Percentiles rank a stretch among this genome's conserved stretches.
phyloP scores from a whole-genome alignment of 768 basidiomycete genomes.

The Boletus rufocinnamomeus region DNA sequence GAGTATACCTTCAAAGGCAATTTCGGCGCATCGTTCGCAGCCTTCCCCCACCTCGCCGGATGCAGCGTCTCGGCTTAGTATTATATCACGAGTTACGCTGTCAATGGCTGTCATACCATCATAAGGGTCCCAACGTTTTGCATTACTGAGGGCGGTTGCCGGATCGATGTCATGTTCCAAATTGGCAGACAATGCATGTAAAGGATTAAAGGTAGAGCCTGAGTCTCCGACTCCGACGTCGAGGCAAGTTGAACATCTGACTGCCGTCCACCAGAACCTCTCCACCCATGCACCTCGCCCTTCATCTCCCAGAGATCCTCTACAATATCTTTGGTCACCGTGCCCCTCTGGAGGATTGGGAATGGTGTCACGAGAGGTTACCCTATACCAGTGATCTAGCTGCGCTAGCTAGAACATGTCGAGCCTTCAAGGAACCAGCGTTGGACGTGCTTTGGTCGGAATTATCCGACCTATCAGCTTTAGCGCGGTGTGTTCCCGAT shows the following conservation, averaged over 20 bases:
- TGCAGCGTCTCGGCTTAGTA: too few relatives aligned
- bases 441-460: conserved; percentile 15
- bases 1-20: too few relatives aligned
- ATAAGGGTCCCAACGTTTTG: too few relatives aligned
- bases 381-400: background rate
- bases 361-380: background rate
- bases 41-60: too few relatives aligned
- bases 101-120: too few relatives aligned
- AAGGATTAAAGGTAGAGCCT: background rate
- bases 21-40: too few relatives aligned
- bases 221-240: background rate
- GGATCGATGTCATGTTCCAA: background rate
- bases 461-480: background rate
- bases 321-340: background rate
- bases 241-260: background rate
- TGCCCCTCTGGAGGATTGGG: background rate
- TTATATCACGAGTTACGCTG: too few relatives aligned
- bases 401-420: conserved; percentile 6
- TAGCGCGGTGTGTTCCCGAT: conserved; percentile 2
- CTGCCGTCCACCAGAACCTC: background rate
- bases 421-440: conserved; percentile 13
- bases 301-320: background rate
- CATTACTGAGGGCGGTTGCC: too few relatives aligned
- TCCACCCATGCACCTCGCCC: too few relatives aligned
- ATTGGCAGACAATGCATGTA: conserved; percentile 5